Conservation (phyloP, 2,329 filamentous ascomycete genomes). For the Teratosphaeria nubilosa region DNA sequence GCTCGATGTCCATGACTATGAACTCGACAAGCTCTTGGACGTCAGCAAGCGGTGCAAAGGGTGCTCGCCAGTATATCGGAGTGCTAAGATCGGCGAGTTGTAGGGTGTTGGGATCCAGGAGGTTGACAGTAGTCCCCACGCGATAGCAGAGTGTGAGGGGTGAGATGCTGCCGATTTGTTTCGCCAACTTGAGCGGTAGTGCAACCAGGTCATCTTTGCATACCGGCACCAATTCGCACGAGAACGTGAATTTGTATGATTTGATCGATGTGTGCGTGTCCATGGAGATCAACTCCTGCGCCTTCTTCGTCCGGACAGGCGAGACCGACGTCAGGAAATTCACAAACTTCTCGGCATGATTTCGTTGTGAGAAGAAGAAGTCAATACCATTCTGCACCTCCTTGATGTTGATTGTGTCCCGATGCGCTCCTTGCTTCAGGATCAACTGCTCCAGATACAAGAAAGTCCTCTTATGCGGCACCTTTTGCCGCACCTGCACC, state of each 20-base stretch:
- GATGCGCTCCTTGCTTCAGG: slow-evolving; percentile 82
- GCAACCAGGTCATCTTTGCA: slow-evolving; percentile 98
- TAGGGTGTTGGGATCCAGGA: slow-evolving; percentile 82
- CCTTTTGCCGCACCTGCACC: slow-evolving; percentile 94
- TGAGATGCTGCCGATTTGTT: slow-evolving; percentile 75
- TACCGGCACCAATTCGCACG: slow-evolving; percentile 79
- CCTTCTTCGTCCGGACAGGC: slow-evolving; percentile 69
- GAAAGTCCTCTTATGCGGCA: slow-evolving; percentile 85
- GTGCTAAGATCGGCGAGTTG: slow-evolving; percentile 80
- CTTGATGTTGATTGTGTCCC: slow-evolving; percentile 95
- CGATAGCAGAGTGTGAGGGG: slow-evolving; percentile 79
- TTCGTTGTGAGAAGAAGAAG: slow-evolving; percentile 84
- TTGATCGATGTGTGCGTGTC: slow-evolving; percentile 84
- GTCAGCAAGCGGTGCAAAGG: slow-evolving; percentile 76
- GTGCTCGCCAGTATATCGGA: slow-evolving; percentile 79
- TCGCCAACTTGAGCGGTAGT: slow-evolving; percentile 79
- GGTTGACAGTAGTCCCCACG: slow-evolving; percentile 79
- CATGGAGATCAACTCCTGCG: slow-evolving; percentile 87
- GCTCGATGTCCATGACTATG: slow-evolving; percentile 88
- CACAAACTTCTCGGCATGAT: slow-evolving; percentile 84
- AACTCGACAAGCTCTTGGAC: slow-evolving; percentile 82
- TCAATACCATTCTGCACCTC: slow-evolving; percentile 93
- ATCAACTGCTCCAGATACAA: slow-evolving; percentile 86
- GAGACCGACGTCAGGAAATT: slow-evolving; percentile 80
- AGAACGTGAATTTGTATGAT: slow-evolving; percentile 91